Evolutionary conservation across 768 basidiomycete species (phyloP).

Genomic region (Mycena filopes): DNA sequence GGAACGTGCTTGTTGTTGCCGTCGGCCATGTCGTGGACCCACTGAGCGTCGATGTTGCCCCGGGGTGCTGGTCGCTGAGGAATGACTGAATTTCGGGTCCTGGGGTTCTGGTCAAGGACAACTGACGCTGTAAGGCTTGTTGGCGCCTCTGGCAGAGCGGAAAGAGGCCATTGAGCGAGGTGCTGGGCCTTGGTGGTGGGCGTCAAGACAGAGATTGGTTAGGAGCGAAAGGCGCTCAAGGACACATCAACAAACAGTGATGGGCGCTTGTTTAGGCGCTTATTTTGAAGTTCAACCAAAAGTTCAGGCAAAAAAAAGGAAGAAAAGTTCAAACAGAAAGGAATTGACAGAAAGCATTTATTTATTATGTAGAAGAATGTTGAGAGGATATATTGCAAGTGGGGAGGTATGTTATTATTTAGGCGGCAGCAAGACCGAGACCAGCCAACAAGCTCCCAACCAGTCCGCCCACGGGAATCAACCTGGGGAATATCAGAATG

Average conservation of each 20-base stretch:
- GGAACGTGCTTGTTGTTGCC: conserved; percentile 52
- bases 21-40: conserved; percentile 79
- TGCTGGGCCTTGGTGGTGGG: not conserved
- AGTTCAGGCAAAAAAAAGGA: too few species aligned
- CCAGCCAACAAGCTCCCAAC: conserved; percentile 1
- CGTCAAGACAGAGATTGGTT: not conserved
- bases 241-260: too few species aligned
- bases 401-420: too few species aligned
- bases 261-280: too few species aligned
- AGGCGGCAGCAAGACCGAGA: not conserved
- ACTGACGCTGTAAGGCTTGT: conserved; percentile 58
- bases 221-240: not conserved
- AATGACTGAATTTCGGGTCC: conserved; percentile 17
- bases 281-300: too few species aligned
- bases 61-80: conserved; percentile 66
- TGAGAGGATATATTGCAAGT: too few species aligned
- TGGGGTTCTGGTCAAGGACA: conserved; percentile 1
- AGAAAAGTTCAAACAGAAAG: too few species aligned
- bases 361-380: too few species aligned
- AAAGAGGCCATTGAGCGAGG: conserved; percentile 26
- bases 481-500: not conserved
- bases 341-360: too few species aligned
- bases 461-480: conserved; percentile 10
- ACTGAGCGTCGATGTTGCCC: conserved; percentile 67
- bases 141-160: conserved; percentile 41